phyloP scores from a whole-genome alignment of 2,329 filamentous ascomycete species.

The Pestalotiopsis sp. region DNA sequence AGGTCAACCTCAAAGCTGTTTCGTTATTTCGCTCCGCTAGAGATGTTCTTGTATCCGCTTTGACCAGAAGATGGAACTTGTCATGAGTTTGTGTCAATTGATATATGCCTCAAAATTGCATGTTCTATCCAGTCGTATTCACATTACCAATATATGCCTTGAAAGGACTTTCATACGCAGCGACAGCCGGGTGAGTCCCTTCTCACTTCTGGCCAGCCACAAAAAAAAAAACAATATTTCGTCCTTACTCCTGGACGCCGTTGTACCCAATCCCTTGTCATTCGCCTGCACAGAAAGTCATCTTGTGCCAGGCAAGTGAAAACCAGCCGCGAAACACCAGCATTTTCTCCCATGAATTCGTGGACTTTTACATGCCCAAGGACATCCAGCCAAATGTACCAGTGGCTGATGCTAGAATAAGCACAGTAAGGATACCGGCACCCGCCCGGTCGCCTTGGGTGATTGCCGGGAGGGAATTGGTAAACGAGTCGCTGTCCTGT shows the following conservation, averaged over 20 bases:
- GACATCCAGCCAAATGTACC: slow-evolving; percentile 52
- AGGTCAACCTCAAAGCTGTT: too few species aligned
- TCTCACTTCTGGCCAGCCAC: neutral
- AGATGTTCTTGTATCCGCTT: too few species aligned
- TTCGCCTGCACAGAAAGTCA: neutral
- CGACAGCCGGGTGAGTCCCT: neutral
- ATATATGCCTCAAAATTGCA: neutral
- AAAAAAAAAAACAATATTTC: neutral
- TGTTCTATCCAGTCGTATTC: neutral
- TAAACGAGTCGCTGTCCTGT: slow-evolving; percentile 35
- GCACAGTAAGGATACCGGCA: slow-evolving; percentile 46
- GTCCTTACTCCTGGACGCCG: neutral
- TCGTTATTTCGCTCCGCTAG: too few species aligned
- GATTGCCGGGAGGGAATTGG: slow-evolving; percentile 33
- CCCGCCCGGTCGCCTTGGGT: slow-evolving; percentile 46
- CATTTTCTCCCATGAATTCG: neutral
- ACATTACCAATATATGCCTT: slow-evolving; percentile 1
- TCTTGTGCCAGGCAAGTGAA: neutral
- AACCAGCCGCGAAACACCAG: neutral
- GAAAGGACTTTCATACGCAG: neutral
- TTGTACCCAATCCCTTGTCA: neutral
- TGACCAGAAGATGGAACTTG: too few species aligned
- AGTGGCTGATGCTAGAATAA: slow-evolving; percentile 40
- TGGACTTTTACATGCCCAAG: slow-evolving; percentile 31
- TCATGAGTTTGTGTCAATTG: too few species aligned